Evolutionary conservation across 805 yeast genomes (phyloP), one percentile per base, ranked within the genome.

Genomic region (Starmerella cellae): DNA sequence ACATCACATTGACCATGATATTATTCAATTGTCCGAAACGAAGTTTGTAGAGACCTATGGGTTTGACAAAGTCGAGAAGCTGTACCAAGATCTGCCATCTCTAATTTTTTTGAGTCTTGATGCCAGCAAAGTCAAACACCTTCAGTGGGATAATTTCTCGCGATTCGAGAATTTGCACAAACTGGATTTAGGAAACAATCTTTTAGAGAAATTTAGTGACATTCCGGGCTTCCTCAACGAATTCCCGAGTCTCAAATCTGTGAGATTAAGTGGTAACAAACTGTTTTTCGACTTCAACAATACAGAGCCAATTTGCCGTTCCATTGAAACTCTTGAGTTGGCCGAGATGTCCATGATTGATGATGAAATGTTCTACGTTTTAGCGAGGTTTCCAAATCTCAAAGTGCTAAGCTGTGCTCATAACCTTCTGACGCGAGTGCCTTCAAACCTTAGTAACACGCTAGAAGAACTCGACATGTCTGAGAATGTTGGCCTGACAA

Each of bases 1-100:
- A 2, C 55, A 59, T n/a, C 52, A 51, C 4, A 55, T 50, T 9
- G 54, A 45, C 14, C 45, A 41, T 8, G 49, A 52, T 3, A 53
- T 60, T 8, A 61, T 63, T 16, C 55, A 74, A 5, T 56, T 55
- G 20, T 67, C 79, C 40, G 82, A 84, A 0, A 42, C 63, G 1
- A 83, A 83, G 55, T 48, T 50, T 5, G 74, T 75, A 8, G 77
- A 81, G 52, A 68, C 72, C 22, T 70, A 64, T 43, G 95, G 94
- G 1, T 76, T 82, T 54, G 78, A 73, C 20, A 69, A 71, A 47
- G 56, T 78, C 35, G 66, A 70, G 35, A 38, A 51, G n/a, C 52
- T 68, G 13, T 79, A 74, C 49, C 56, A 69, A 1, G 60, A 77
- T 44, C 67, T 75, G 32, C 50, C 47, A 3, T 56, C 62, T 10